Evolutionary conservation across 371 early-diverging fungal genomes (phyloP).

Genomic region (Fennellomyces sp.): DNA sequence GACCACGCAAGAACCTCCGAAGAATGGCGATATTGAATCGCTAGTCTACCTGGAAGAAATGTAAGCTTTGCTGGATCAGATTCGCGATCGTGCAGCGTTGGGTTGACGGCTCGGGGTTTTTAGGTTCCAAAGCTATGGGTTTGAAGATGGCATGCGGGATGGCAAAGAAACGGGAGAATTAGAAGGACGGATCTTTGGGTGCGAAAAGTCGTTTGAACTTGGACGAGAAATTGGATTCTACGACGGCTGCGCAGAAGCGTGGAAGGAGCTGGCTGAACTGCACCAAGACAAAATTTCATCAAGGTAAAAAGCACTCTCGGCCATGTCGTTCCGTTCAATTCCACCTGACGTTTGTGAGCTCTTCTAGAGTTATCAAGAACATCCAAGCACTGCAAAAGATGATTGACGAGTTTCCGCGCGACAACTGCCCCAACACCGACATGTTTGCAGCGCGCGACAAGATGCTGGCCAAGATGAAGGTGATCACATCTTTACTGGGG

Average conservation of each 20-base stretch:
- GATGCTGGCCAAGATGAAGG: constrained; percentile 65
- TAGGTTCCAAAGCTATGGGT: constrained; percentile 73
- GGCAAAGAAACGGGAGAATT: constrained; percentile 63
- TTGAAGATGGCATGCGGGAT: constrained; percentile 67
- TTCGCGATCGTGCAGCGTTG: no score
- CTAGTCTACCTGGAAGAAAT: constrained; percentile 65
- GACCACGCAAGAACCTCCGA: not conserved
- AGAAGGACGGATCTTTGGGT: constrained; percentile 77
- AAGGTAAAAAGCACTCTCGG: no score
- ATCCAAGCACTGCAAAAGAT: constrained; percentile 48
- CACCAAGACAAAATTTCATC: constrained; percentile 47
- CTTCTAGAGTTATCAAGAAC: constrained; percentile 46
- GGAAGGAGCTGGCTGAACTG: constrained; percentile 46
- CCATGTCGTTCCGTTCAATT: not conserved
- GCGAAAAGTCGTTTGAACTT: constrained; percentile 72
- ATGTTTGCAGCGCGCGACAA: constrained; percentile 57
- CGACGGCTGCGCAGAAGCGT: constrained; percentile 67
- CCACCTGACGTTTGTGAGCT: not conserved
- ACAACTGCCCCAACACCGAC: constrained; percentile 61
- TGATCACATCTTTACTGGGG: constrained; percentile 57
- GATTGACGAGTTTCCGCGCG: constrained; percentile 55
- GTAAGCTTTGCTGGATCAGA: constrained; percentile 32
- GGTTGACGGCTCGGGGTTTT: not conserved
- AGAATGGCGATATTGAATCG: constrained; percentile 50
- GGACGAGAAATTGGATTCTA: constrained; percentile 78